Evolutionary conservation across 1,284 basidiomycete genomes (phyloP).

Genomic region (Polyporus tsugae): DNA sequence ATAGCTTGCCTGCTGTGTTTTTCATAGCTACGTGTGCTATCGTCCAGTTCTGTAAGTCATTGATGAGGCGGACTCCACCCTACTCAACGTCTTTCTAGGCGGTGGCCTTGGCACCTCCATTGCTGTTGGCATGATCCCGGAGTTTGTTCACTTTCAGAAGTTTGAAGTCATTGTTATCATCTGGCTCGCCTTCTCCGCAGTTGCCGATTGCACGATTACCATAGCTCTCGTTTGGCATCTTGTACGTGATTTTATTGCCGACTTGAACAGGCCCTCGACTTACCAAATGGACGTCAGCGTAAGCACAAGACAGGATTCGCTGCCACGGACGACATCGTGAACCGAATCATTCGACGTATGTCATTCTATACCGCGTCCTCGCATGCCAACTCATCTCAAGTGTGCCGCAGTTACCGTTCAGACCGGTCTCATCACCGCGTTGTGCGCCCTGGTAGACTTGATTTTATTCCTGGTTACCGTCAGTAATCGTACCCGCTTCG

Average conservation of each 20-base stretch:
- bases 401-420: slow-evolving; percentile 44
- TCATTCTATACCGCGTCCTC: slow-evolving; percentile 1
- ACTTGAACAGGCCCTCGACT: neutral
- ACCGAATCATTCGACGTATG: slow-evolving; percentile 54
- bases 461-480: slow-evolving; percentile 43
- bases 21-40: slow-evolving; percentile 41
- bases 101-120: slow-evolving; percentile 47
- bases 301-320: slow-evolving; percentile 50
- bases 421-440: slow-evolving; percentile 45
- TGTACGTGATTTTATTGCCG: slow-evolving; percentile 21
- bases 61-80: neutral
- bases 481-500: slow-evolving; percentile 17
- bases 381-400: neutral
- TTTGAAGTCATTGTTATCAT: slow-evolving; percentile 48
- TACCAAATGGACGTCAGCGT: slow-evolving; percentile 37
- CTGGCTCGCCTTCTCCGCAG: slow-evolving; percentile 45
- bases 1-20: slow-evolving; percentile 38
- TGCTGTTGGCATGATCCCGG: slow-evolving; percentile 44
- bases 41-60: slow-evolving; percentile 42
- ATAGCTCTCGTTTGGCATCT: slow-evolving; percentile 44
- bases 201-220: slow-evolving; percentile 44
- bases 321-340: slow-evolving; percentile 46
- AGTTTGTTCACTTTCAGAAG: slow-evolving; percentile 46
- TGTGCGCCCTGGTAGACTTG: slow-evolving; percentile 44
- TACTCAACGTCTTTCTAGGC: slow-evolving; percentile 30